Evolutionary conservation across 1,139 yeast species (phyloP).

Genomic region (Groenewaldozyma auringiensis): DNA sequence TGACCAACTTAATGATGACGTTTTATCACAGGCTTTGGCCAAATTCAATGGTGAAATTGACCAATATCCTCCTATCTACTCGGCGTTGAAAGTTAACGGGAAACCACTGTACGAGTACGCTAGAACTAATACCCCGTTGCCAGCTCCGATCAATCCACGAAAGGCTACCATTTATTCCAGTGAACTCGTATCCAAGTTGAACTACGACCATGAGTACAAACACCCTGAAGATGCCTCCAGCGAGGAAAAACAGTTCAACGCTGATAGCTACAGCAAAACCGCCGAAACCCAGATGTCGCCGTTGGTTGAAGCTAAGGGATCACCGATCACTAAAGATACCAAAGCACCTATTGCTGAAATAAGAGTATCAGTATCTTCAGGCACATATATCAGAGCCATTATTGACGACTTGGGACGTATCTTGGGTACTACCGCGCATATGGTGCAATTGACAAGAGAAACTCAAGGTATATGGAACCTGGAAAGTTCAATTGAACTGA

Average conservation of each 20-base stretch:
- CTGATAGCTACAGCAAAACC: constrained; percentile 5
- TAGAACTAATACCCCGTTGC: constrained; percentile 77
- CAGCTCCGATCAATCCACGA: constrained; percentile 70
- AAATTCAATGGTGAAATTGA: constrained; percentile 69
- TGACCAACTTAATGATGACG: constrained; percentile 50
- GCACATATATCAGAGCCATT: constrained; percentile 87
- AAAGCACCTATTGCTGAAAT: constrained; percentile 58
- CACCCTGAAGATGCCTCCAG: constrained; percentile 31
- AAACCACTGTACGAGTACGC: constrained; percentile 93
- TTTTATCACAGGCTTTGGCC: constrained; percentile 43
- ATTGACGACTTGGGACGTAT: constrained; percentile 85
- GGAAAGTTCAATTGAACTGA: constrained; percentile 54
- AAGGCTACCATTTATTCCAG: constrained; percentile 56
- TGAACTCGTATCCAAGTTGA: constrained; percentile 48
- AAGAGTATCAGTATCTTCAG: constrained; percentile 78
- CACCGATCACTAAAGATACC: constrained; percentile 7
- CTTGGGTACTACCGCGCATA: constrained; percentile 73
- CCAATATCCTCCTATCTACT: constrained; percentile 93
- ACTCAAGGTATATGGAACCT: constrained; percentile 81
- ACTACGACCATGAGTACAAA: constrained; percentile 48
- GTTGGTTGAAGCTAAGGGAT: constrained; percentile 6
- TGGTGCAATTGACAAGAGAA: constrained; percentile 72
- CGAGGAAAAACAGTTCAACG: constrained; percentile 20
- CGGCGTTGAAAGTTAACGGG: constrained; percentile 92
- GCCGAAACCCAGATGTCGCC: constrained; percentile 4